Base-by-base conservation (phyloP, 805 yeast genomes). In the Yamadazyma sp. region DNA sequence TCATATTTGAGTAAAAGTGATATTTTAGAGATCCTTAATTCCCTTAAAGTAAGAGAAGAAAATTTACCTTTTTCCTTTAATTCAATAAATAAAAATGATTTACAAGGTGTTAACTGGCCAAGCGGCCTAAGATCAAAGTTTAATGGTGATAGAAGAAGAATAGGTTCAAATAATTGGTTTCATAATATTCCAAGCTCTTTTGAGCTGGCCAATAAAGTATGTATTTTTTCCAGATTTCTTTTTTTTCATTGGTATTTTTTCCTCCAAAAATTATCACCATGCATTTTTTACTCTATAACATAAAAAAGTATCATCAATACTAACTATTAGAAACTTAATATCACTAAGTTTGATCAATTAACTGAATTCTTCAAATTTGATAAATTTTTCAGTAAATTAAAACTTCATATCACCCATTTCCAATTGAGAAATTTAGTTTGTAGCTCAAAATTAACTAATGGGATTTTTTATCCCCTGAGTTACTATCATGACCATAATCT, bases 381-480 rank as follows among this genome's bases (percentile, higher is more conserved):
- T 23, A 58, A 55, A 33, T 71, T 66, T 43, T 70, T 53, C 54
- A 52, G 66, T 38, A 53, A 57, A 39, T 63, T 78, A 7, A 68
- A 65, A 33, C 74, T 79, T 5, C 69, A 65, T 42, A 57, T 76
- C 9, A 67, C 71, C 13, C 83, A 79, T 57, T 76, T 77, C 50
- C 83, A 78, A 54, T 58, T 78, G 22, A 55, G 83, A 11, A 70
- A 75, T 38, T 54, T 76, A 31, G 67, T 78, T 7, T 63, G 65
- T 36, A 60, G 59, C 21, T 53, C 54, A 9, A 55, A 50, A 30
- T 47, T 47, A 34, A 49, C 54, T 9, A 55, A 55, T 28, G 70
- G 70, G 5, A 55, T 66, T n/a, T 66, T 51, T 43, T 66, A 64
- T 36, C 68, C 69, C 5, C 61, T 62, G 48, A 55, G 61, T 20